Evolutionary conservation across 495 filamentous ascomycete genomes (phyloP), one percentile per base, ranked within the genome.

Genomic region (Cudoniella acicularis): DNA sequence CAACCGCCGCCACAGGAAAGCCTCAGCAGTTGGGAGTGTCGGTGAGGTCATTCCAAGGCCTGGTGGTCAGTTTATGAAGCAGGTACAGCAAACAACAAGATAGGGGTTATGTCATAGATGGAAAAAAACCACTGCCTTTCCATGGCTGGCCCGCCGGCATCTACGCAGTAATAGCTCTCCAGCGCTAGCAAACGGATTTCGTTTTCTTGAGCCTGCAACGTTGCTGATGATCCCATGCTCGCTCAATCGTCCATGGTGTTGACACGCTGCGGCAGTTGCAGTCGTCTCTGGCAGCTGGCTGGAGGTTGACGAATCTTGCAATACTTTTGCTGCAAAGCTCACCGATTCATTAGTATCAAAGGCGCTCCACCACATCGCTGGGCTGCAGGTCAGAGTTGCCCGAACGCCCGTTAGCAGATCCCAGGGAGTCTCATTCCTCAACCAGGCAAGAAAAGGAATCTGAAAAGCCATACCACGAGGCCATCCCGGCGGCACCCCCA

Each of bases 401-500:
- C 58, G 57, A 61, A 59, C 49, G 58, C 62, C 58, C 58, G 54
- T 61, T 64, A 56, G 54, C 48, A 23, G n/a, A 54, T 43, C 22
- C 26, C 27, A 56, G 36, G 22, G 17, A 24, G 40, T 22, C 16
- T 6, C 23, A 43, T 26, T 46, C 23, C 43, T 36, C 30, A 22
- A 51, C 6, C 41, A 54, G 58, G 43, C 51, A 36, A 41, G 49
- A 23, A 48, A 24, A 42, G 43, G 20, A 22, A 51, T 22, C 17
- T n/a, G 8, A 21, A 53, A 64, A 55, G 62, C 57, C 62, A 49
- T 54, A 57, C 57, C 62, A 64, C 62, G 62, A 64, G 62, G 52
- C 48, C 56, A 41, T 36, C 56, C 23, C 4, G 47, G n/a, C 50
- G 49, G 52, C 49, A 57, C 56, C 61, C 61, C 61, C 56, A 60